phyloP scores from a whole-genome alignment of 2,329 filamentous ascomycete species.

The Penicillium digitatum region DNA sequence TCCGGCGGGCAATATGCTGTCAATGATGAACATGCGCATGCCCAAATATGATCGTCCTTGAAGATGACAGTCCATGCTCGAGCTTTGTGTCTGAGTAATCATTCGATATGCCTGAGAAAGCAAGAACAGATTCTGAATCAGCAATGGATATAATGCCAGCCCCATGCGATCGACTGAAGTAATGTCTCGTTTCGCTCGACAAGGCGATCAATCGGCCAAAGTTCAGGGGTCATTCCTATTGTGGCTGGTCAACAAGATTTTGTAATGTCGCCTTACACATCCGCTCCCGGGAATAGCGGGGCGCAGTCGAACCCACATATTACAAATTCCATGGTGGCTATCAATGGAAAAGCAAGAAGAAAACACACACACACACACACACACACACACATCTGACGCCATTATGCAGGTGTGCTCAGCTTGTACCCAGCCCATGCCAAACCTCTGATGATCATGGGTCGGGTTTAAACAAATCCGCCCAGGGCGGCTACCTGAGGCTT shows the following conservation, averaged over 20 bases:
- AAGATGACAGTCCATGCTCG: constrained; percentile 1
- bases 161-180: not conserved
- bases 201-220: not conserved
- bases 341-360: not conserved
- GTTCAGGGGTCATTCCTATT: not conserved
- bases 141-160: not conserved
- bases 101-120: not conserved
- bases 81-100: not conserved
- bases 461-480: not conserved
- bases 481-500: not conserved
- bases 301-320: not conserved
- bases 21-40: constrained; percentile 76
- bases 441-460: not conserved
- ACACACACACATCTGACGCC: not conserved
- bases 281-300: no score
- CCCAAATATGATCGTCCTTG: constrained; percentile 65
- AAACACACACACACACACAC: no score
- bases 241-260: not conserved
- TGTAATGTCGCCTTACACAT: not conserved
- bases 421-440: not conserved
- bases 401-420: not conserved
- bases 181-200: not conserved
- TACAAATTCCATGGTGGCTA: not conserved
- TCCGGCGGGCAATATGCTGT: constrained; percentile 81
- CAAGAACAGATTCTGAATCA: no score